phyloP scores from a whole-genome alignment of 2,329 filamentous ascomycete species.

The Ophiostoma populinum region DNA sequence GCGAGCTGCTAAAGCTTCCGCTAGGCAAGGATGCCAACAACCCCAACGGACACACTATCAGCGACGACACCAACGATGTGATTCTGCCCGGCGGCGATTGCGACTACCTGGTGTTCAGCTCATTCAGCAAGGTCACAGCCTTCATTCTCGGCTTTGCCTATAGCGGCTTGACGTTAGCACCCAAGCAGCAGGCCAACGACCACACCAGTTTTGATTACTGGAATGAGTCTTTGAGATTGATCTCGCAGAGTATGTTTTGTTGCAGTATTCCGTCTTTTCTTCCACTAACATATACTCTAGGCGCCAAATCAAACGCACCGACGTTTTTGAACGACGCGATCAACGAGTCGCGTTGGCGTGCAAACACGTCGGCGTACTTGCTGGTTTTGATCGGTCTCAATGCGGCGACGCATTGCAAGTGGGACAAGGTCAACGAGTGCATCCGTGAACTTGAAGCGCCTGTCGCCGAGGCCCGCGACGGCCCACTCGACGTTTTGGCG shows the following conservation, averaged over 20 bases:
- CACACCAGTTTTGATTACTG: slow-evolving; percentile 21
- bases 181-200: slow-evolving; percentile 21
- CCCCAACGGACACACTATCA: slow-evolving; percentile 31
- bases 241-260: slow-evolving; percentile 17
- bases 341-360: slow-evolving; percentile 44
- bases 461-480: slow-evolving; percentile 23
- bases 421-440: slow-evolving; percentile 42
- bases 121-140: slow-evolving; percentile 42
- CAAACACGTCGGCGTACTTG: slow-evolving; percentile 48
- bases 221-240: slow-evolving; percentile 21
- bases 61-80: slow-evolving; percentile 37
- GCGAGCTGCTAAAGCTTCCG: slow-evolving; percentile 36
- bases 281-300: slow-evolving; percentile 1
- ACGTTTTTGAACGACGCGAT: slow-evolving; percentile 38
- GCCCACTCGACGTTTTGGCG: slow-evolving; percentile 34
- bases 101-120: slow-evolving; percentile 42
- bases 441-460: slow-evolving; percentile 34
- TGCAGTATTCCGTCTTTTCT: not conserved
- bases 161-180: slow-evolving; percentile 30
- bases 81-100: slow-evolving; percentile 30
- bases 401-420: slow-evolving; percentile 53
- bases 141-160: slow-evolving; percentile 39
- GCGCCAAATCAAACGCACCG: slow-evolving; percentile 19
- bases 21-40: slow-evolving; percentile 29
- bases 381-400: slow-evolving; percentile 55